Percentiles rank a stretch among this genome's conserved stretches.
phyloP scores from a whole-genome alignment of 192 early-diverging fungal species.

The Linnemannia exigua region DNA sequence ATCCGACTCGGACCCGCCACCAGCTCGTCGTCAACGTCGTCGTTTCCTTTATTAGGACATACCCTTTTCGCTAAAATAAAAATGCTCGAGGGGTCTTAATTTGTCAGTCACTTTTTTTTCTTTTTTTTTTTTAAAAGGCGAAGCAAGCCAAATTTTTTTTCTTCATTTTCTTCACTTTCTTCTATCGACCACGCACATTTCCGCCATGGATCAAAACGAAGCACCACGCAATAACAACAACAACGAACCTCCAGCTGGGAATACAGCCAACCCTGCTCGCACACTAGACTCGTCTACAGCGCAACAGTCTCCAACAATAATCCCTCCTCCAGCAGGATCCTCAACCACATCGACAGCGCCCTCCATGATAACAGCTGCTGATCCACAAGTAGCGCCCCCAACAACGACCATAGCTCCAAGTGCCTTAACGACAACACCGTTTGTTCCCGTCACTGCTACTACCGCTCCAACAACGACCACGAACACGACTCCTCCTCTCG shows the following conservation, averaged over 20 bases:
- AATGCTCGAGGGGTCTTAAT: background rate
- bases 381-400: background rate
- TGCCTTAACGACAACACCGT: background rate
- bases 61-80: background rate
- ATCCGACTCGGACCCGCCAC: background rate
- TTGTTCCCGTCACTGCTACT: background rate
- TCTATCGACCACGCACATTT: background rate
- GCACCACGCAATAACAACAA: background rate
- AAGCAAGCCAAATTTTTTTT: background rate
- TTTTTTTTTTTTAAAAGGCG: background rate
- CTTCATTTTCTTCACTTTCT: background rate
- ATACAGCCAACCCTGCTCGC: background rate
- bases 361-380: background rate
- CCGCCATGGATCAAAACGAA: background rate
- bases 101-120: conserved; percentile 3
- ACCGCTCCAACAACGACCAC: background rate
- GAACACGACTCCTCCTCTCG: background rate
- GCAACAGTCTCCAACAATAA: background rate
- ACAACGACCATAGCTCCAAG: background rate
- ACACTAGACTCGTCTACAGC: background rate
- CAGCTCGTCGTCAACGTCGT: conserved; percentile 18
- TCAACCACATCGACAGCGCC: background rate
- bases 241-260: background rate
- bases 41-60: background rate
- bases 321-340: background rate